Base-by-base conservation (phyloP, 1,139 yeast species). In the Geotrichum australiense region DNA sequence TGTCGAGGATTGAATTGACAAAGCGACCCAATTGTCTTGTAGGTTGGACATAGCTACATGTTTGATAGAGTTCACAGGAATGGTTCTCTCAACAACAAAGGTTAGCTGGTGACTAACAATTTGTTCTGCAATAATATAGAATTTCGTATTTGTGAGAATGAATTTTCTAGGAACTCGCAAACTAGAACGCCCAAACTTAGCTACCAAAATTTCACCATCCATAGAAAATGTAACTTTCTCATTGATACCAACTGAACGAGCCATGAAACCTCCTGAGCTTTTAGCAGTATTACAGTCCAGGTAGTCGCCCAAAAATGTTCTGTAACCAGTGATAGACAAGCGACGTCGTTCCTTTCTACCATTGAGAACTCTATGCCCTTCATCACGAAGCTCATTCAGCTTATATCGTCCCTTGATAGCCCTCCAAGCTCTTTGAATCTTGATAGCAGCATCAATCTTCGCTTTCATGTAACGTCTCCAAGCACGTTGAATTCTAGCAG, bases 281-380 rank as follows among this genome's bases (percentile, higher is more conserved):
- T 76, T 69, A 24, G 72, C 62, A 52, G 80, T 84, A 62, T 86
- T 85, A 57, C 96, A 84, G 11, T 79, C 87, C 50, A 93, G 68
- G 56, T 93, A 93, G 61, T 93, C 99, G 8, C 98, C 98, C 79
- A 82, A 74, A 53, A 75, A 93, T n/a, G 93, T 80, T 54, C 99
- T 75, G 43, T 82, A 83, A 0, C 97, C 97, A 40, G 87, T 65
- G 63, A 93, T 68, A 26, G 95, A 84, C 71, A 87, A 73, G 44
- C 93, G 66, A 55, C 98, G 78, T 63, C 99, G 84, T 61, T 93
- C 94, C 59, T 93, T 93, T 56, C 84, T 73, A 25, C 82, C 80
- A 24, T 72, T 78, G 36, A 86, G 68, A 35, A 86, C 61, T 12
- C 70, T 69, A 41, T 78, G 80, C 44, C 96, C 97, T 53, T 76